Conservation (phyloP, 371 early-diverging fungal genomes). For the Mortierella sp. region DNA sequence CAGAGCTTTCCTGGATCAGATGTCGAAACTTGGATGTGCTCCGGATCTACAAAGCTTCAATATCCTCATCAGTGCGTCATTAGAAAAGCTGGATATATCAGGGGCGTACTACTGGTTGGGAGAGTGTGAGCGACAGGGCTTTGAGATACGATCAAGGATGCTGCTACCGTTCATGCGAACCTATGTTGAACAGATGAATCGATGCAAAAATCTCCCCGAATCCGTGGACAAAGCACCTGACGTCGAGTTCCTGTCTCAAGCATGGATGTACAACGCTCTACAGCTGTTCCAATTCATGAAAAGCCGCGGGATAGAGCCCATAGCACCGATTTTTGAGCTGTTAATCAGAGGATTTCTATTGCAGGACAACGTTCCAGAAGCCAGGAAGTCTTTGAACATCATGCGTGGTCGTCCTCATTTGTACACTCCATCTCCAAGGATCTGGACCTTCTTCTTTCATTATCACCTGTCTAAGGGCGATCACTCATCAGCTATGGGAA, state of each 20-base stretch:
- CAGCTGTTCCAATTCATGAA: constrained; percentile 31
- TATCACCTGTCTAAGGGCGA: constrained; percentile 25
- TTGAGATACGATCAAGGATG: constrained; percentile 22
- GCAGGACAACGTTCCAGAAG: constrained; percentile 16
- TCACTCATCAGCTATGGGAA: constrained; percentile 14
- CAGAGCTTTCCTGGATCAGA: constrained; percentile 7
- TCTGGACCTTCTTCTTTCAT: constrained; percentile 40
- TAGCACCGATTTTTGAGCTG: constrained; percentile 20
- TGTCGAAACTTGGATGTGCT: constrained; percentile 11
- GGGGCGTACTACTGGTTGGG: constrained; percentile 39
- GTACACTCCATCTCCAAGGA: constrained; percentile 31
- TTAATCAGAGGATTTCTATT: constrained; percentile 33
- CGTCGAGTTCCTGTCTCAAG: constrained; percentile 8
- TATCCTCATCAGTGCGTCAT: constrained; percentile 19
- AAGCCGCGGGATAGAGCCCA: constrained; percentile 18
- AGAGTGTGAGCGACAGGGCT: constrained; percentile 30
- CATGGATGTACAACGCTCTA: constrained; percentile 42
- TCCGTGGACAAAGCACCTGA: neutral
- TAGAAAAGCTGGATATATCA: constrained; percentile 13
- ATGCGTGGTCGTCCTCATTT: constrained; percentile 36
- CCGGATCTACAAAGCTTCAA: constrained; percentile 37
- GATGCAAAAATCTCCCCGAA: neutral
- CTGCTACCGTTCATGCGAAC: constrained; percentile 35
- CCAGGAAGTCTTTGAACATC: constrained; percentile 11
- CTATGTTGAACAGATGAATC: constrained; percentile 14